Evolutionary conservation across 495 filamentous ascomycete species (phyloP).

Genomic region (Neurospora intermedia): DNA sequence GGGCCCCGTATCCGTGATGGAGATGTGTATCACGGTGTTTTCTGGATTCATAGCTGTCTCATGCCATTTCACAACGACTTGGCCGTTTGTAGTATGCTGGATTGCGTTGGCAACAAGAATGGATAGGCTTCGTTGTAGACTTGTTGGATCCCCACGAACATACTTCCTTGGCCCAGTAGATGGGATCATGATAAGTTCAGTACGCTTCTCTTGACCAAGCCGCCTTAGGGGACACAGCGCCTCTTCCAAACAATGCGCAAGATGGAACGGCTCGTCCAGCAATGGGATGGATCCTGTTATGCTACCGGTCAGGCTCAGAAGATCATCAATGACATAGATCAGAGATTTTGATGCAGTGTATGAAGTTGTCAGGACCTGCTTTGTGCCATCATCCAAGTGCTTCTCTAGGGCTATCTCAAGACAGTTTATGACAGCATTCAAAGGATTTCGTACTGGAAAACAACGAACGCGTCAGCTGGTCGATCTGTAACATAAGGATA

Average conservation of each 20-base stretch:
- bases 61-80: slow-evolving; percentile 55
- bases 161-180: slow-evolving; percentile 46
- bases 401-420: slow-evolving; percentile 79
- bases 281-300: slow-evolving; percentile 62
- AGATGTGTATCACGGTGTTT: slow-evolving; percentile 50
- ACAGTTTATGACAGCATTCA: slow-evolving; percentile 85
- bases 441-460: slow-evolving; percentile 62
- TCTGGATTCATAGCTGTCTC: slow-evolving; percentile 15
- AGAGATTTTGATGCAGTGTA: slow-evolving; percentile 82
- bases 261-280: slow-evolving; percentile 61
- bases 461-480: background rate
- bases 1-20: slow-evolving; percentile 57
- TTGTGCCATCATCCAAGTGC: slow-evolving; percentile 56
- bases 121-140: slow-evolving; percentile 58
- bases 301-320: slow-evolving; percentile 71
- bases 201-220: slow-evolving; percentile 59
- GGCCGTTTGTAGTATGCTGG: slow-evolving; percentile 54
- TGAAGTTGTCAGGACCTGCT: slow-evolving; percentile 66
- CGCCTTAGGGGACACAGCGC: slow-evolving; percentile 52
- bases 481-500: background rate
- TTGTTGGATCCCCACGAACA: slow-evolving; percentile 61
- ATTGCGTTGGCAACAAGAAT: slow-evolving; percentile 72
- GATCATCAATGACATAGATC: slow-evolving; percentile 85
- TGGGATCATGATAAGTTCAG: slow-evolving; percentile 47
- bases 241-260: slow-evolving; percentile 53